Percentiles rank a stretch among this genome's conserved stretches.
Conservation (phyloP, 148 eudicot genomes). For the Silene uniflora region DNA sequence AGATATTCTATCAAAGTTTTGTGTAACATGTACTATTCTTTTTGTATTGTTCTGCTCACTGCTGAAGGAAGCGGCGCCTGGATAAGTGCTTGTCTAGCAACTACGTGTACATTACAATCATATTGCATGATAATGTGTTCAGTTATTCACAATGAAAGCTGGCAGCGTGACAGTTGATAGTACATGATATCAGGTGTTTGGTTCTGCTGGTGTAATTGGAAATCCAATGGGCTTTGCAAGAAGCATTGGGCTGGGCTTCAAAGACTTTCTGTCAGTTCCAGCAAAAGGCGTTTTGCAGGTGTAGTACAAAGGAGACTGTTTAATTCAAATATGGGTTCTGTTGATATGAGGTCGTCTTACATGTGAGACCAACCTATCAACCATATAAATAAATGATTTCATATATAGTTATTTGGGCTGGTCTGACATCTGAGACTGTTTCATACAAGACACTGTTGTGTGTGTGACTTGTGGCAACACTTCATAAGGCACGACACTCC, state of each 20-base stretch:
- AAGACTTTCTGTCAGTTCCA: slow-evolving; percentile 92
- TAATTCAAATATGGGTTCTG: background rate
- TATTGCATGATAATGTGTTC: background rate
- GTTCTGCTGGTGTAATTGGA: slow-evolving; percentile 98
- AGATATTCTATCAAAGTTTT: background rate
- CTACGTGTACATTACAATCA: background rate
- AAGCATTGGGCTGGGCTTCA: slow-evolving; percentile 80
- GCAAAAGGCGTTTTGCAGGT: slow-evolving; percentile 78
- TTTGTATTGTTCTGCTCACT: background rate
- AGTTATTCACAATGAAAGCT: background rate
- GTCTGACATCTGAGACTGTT: background rate
- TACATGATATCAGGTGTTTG: slow-evolving; percentile 63
- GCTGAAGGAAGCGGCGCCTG: background rate
- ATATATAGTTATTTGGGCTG: background rate
- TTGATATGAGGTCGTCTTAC: background rate
- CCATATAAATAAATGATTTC: background rate
- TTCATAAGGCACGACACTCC: background rate
- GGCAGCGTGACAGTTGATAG: slow-evolving; percentile 1
- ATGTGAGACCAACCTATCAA: background rate
- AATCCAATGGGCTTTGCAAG: slow-evolving; percentile 98
- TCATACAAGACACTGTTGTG: background rate
- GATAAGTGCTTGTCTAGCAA: background rate
- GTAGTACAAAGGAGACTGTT: slow-evolving; percentile 9
- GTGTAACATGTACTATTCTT: background rate
- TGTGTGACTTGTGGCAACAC: background rate